Base-by-base conservation (phyloP, 306 rosid genomes). In the Glycine latifolia region DNA sequence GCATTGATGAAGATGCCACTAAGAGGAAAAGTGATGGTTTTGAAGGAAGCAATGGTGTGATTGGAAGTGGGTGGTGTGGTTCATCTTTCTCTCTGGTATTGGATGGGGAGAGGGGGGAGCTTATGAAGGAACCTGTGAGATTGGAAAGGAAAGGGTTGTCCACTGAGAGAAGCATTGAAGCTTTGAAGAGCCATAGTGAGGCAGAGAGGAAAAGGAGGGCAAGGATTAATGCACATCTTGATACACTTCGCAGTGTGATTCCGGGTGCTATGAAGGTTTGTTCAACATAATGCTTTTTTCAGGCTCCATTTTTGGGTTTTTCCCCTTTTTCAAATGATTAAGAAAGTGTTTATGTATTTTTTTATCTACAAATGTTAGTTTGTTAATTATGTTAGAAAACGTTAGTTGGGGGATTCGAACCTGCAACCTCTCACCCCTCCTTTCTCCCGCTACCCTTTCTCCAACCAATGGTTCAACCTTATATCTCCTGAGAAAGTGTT, bases 161-260 rank as follows among this genome's bases (percentile, higher is more conserved):
- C 65, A 62, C 85, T 15, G 93, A 92, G 87, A 90, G 95, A 84
- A 89, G 81, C 37, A 44, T 73, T 62, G 89, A 84, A 59, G 93
- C 92, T 63, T 79, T 90, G 88, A 92, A 77, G 90, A 92, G 67
- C 53, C 97, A 92, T 43, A 88, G 94, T 8, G 97, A 92, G 49
- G 97, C 95, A 8, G 95, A 92, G 85, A 86, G 88, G 67, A 83
- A 85, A 72, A 90, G 97, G 48, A 90, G 97, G 59, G 93, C 94
- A 0, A 86, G 94, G 80, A 90, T 92, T 73, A 92, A 88, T 83
- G 71, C 87, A 10, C 93, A 90, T 82, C 90, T 92, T 66, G 91
- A 90, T 55, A 83, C 92, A 7, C 94, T 92, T 80, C 86, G 93
- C 2, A 67, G 66, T 84, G 83, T 87, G 0, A 72, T 90, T 13